phyloP scores from a whole-genome alignment of 768 basidiomycete species.

The Crepidotus variabilis region DNA sequence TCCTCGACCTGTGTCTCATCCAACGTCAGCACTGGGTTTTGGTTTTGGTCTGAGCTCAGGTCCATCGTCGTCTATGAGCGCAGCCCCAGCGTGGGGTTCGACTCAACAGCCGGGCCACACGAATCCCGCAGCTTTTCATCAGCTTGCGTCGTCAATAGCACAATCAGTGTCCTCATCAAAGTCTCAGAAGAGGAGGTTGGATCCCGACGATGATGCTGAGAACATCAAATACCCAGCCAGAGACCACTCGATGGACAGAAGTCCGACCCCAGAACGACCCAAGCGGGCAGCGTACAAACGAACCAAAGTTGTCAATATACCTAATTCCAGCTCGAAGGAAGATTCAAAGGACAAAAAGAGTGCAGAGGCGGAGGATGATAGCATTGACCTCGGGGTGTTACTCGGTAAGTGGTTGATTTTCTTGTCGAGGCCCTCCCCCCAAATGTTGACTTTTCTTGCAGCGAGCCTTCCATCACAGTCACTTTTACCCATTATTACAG shows the following conservation, averaged over 20 bases:
- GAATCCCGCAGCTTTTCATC: slow-evolving; percentile 51
- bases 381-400: slow-evolving; percentile 76
- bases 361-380: slow-evolving; percentile 42
- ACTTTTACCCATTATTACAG: slow-evolving; percentile 66
- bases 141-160: slow-evolving; percentile 48
- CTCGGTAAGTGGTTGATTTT: slow-evolving; percentile 50
- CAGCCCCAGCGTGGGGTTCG: slow-evolving; percentile 42
- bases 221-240: slow-evolving; percentile 29
- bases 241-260: slow-evolving; percentile 81
- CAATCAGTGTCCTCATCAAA: slow-evolving; percentile 35
- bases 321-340: slow-evolving; percentile 32
- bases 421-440: not conserved
- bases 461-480: slow-evolving; percentile 79
- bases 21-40: slow-evolving; percentile 66
- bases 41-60: slow-evolving; percentile 60
- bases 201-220: slow-evolving; percentile 64
- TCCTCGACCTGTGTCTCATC: slow-evolving; percentile 52
- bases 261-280: slow-evolving; percentile 77
- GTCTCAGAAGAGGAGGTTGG: slow-evolving; percentile 60
- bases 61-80: slow-evolving; percentile 30
- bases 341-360: slow-evolving; percentile 50
- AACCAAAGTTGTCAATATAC: slow-evolving; percentile 40
- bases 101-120: slow-evolving; percentile 40
- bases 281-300: slow-evolving; percentile 71
- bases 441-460: slow-evolving; percentile 25